phyloP scores from a whole-genome alignment of 805 yeast genomes.

The Soucietia sequanensis region DNA sequence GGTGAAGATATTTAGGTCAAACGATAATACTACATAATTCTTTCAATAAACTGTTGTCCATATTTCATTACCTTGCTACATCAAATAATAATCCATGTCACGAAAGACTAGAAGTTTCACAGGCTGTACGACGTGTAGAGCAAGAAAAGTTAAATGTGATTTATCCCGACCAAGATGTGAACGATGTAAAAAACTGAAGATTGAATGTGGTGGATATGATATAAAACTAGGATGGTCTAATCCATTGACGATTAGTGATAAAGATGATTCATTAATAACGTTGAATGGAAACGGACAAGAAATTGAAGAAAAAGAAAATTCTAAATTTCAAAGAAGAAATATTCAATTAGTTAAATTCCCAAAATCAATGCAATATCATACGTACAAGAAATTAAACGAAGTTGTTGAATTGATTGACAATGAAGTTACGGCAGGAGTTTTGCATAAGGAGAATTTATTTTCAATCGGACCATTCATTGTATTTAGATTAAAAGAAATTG shows the following conservation, averaged over 20 bases:
- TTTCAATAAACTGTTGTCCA: too few relatives aligned
- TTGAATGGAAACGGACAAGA: slow-evolving; percentile 5
- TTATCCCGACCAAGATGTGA: slow-evolving; percentile 43
- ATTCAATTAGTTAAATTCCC: slow-evolving; percentile 46
- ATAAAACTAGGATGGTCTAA: slow-evolving; percentile 48
- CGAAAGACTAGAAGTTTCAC: slow-evolving; percentile 37
- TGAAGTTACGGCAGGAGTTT: slow-evolving; percentile 5
- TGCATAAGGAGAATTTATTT: slow-evolving; percentile 3
- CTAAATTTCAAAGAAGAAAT: slow-evolving; percentile 42
- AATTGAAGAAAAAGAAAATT: slow-evolving; percentile 14
- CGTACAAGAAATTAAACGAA: slow-evolving; percentile 37
- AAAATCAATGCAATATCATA: slow-evolving; percentile 27
- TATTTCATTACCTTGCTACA: too few relatives aligned
- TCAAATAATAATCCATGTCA: too few relatives aligned
- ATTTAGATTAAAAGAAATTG: slow-evolving; percentile 10
- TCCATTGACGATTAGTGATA: slow-evolving; percentile 29
- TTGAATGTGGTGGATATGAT: slow-evolving; percentile 50
- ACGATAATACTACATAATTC: too few relatives aligned
- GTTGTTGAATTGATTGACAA: slow-evolving; percentile 33
- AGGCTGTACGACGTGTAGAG: slow-evolving; percentile 59
- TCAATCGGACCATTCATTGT: slow-evolving; percentile 26
- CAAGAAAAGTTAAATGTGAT: slow-evolving; percentile 55
- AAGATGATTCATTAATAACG: slow-evolving; percentile 15
- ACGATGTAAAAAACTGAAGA: slow-evolving; percentile 45
- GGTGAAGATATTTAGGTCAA: too few relatives aligned